A percentile compares a stretch with the other conserved stretches of the same genome.
Conservation (phyloP, 352 stramenopile genomes). For the Saprolegnia parasitica region DNA sequence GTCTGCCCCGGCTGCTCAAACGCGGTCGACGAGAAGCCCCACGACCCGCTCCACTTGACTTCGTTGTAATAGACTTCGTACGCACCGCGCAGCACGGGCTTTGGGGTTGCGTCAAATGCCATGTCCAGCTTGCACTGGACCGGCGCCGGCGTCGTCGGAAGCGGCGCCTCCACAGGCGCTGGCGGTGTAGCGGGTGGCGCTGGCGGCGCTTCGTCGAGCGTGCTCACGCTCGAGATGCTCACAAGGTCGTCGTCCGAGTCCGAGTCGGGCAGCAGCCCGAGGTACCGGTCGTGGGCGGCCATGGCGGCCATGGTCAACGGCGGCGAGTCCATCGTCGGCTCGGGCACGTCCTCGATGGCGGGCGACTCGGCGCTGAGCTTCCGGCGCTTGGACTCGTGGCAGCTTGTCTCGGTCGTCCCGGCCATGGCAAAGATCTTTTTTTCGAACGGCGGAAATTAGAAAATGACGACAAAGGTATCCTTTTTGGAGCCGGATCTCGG, state of each 20-base stretch:
- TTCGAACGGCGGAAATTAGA: neutral
- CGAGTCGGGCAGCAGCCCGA: neutral
- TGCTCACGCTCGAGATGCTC: slow-evolving; percentile 12
- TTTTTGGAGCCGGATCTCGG: neutral
- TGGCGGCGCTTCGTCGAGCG: neutral
- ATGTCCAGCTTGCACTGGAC: neutral
- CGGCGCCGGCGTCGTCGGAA: neutral
- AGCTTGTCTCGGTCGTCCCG: neutral
- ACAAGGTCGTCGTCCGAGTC: slow-evolving; percentile 12
- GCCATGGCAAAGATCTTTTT: neutral
- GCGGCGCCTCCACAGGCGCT: neutral
- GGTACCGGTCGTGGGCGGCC: neutral
- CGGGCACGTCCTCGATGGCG: neutral
- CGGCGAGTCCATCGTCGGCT: neutral
- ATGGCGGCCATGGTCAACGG: neutral
- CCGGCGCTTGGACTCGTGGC: neutral
- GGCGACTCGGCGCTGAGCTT: neutral
- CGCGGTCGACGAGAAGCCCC: slow-evolving; percentile 16
- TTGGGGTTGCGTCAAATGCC: neutral
- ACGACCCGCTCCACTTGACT: slow-evolving; percentile 24
- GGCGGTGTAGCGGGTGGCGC: neutral
- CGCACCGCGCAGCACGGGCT: slow-evolving; percentile 16
- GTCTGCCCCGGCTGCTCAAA: neutral
- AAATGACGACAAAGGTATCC: neutral
- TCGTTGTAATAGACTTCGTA: slow-evolving; percentile 22